A percentile compares a stretch with the other conserved stretches of the same genome.
These are phyloP conservation scores for Trichoderma virens DNA, from an alignment of 495 filamentous ascomycete genomes.

Conservation along the genomic window DNA sequence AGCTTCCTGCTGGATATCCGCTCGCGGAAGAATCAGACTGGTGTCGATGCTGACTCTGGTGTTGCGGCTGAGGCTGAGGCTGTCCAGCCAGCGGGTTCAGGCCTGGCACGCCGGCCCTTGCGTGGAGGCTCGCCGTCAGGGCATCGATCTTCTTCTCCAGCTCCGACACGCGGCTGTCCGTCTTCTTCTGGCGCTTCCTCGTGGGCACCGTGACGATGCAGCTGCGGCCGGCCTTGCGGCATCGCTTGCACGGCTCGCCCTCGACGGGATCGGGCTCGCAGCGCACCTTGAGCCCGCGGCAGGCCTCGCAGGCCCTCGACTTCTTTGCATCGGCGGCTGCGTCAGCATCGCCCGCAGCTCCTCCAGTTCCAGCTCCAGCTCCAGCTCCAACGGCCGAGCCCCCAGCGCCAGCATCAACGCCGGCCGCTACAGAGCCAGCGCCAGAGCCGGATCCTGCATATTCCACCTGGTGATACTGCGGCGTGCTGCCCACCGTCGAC, in stretches of 20 bases:
- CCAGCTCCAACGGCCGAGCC: too few relatives aligned
- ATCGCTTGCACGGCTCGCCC: constrained; percentile 70
- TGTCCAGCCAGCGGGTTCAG: background rate
- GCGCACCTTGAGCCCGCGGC: constrained; percentile 80
- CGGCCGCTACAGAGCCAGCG: background rate
- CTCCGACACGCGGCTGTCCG: constrained; percentile 83
- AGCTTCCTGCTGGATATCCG: background rate
- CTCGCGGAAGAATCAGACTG: background rate
- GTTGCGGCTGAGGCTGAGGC: background rate
- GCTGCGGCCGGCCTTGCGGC: constrained; percentile 68
- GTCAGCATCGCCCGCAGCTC: background rate
- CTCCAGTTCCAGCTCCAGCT: too few relatives aligned
- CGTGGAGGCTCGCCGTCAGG: constrained; percentile 68
- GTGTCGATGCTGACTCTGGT: background rate
- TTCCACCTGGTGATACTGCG: constrained; percentile 5
- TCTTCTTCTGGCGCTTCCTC: constrained; percentile 87
- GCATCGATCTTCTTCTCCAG: constrained; percentile 92
- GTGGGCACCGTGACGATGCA: constrained; percentile 80
- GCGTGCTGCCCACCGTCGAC: constrained; percentile 6
- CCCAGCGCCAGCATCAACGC: background rate
- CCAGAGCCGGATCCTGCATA: background rate
- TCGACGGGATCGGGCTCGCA: constrained; percentile 67
- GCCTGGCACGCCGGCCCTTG: constrained; percentile 25
- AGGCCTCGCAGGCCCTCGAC: constrained; percentile 86
- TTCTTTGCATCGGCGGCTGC: constrained; percentile 36